Evolutionary conservation across 306 rosid species (phyloP).

Genomic region (Rosa multiflora): DNA sequence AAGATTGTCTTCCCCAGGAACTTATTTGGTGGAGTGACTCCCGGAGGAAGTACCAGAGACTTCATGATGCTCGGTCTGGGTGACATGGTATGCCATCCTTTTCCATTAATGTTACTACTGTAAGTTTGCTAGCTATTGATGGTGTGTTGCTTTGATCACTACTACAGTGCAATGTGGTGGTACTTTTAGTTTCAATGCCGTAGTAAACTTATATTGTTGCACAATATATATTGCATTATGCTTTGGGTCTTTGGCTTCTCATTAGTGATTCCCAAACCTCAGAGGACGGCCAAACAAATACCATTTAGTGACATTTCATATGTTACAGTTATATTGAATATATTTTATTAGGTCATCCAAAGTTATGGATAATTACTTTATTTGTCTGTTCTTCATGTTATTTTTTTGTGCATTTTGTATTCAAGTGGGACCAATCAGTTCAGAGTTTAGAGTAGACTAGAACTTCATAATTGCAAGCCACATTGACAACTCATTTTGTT

Average conservation of each 20-base stretch:
- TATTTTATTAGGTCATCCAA: neutral
- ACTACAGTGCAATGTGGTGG: neutral
- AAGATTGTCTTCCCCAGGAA: conserved; percentile 95
- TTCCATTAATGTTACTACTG: conserved; percentile 7
- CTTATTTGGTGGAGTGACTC: conserved; percentile 75
- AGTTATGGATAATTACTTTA: neutral
- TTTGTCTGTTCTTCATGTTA: neutral
- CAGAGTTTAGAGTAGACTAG: neutral
- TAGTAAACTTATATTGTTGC: neutral
- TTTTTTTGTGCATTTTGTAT: neutral
- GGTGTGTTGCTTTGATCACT: neutral
- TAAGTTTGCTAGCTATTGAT: conserved; percentile 19
- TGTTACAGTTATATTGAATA: neutral
- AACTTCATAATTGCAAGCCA: neutral
- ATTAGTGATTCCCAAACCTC: neutral
- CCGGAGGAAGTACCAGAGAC: conserved; percentile 70
- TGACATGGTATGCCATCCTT: conserved; percentile 71
- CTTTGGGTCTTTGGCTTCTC: neutral
- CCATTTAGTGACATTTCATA: neutral
- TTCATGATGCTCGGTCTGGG: conserved; percentile 99
- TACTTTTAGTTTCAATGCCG: neutral
- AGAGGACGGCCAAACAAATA: neutral
- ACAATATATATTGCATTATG: neutral
- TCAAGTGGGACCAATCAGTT: neutral
- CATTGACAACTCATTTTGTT: neutral